Base-by-base conservation (phyloP, 345 rosid genomes). In the Linum tenue region DNA sequence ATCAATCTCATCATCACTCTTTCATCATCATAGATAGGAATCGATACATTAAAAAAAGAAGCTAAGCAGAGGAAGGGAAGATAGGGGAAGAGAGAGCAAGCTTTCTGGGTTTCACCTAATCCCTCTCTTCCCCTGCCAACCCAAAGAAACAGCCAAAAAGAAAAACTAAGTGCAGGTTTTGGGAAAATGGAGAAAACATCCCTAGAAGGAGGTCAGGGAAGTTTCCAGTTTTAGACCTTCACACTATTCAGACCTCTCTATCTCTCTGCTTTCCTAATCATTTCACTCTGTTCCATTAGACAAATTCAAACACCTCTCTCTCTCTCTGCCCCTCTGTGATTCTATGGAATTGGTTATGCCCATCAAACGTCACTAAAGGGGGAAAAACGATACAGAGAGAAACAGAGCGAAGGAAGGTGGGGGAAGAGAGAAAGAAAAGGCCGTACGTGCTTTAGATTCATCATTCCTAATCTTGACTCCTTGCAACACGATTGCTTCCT, bases 401-500 rank as follows among this genome's bases (percentile, higher is more conserved):
- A 67, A 37, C 44, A 72, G 7, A 69, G 70, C 69, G 73, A 17
- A 66, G 67, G 31, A 22, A 76, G 43, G 61, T 15, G 37, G 3
- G 44, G 73, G 64, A 37, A 73, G 65, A 62, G n/a, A 67, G 61
- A 76, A 59, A 67, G 59, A 37, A 63, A 56, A 68, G 44, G 17
- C 56, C 86, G 71, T 86, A 86, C 92, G 77, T 80, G 87, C 77
- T 82, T 82, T 88, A 36, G 79, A 76, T 80, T 88, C 99, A 69
- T 90, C 96, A 77, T 85, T 84, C 64, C 92, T 79, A 67, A 81
- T 76, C 84, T 82, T 80, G 44, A 82, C 83, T 74, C 97, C 99
- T 80, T 86, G 89, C 77, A 94, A 77, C 67, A 85, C 88, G 62
- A 92, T 90, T 74, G 99, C 99, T 79, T 90, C 99, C 79, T 94